These are phyloP conservation scores for Crassisporium funariophilum DNA, from an alignment of 768 basidiomycete species.

Conservation along the genomic window DNA sequence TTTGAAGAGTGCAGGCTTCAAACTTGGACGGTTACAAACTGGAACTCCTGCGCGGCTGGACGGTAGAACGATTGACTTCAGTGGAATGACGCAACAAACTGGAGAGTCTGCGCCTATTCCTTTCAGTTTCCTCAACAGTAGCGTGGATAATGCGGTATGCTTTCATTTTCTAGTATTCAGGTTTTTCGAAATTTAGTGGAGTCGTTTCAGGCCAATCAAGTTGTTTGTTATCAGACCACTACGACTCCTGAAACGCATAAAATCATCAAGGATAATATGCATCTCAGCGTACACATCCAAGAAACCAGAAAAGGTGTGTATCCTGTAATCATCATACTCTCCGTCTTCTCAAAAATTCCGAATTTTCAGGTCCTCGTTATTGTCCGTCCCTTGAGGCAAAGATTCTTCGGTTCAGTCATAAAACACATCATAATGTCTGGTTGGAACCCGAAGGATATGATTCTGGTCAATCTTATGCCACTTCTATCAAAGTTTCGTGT, in stretches of 20 bases:
- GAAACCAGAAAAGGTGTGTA: conserved; percentile 79
- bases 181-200: not conserved
- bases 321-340: not conserved
- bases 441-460: conserved; percentile 92
- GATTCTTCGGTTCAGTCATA: conserved; percentile 75
- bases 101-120: conserved; percentile 69
- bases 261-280: conserved; percentile 74
- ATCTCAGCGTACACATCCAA: conserved; percentile 81
- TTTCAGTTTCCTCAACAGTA: conserved; percentile 74
- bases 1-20: conserved; percentile 73
- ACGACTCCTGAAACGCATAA: conserved; percentile 77
- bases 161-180: not conserved
- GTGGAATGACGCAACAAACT: conserved; percentile 57
- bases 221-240: conserved; percentile 69
- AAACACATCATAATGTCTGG: conserved; percentile 76
- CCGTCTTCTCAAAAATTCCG: not conserved
- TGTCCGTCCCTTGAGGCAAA: conserved; percentile 92
- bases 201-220: conserved; percentile 63
- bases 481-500: not conserved
- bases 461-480: conserved; percentile 51
- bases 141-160: conserved; percentile 68
- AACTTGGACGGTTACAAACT: conserved; percentile 81
- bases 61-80: conserved; percentile 70
- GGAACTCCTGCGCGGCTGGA: conserved; percentile 85
- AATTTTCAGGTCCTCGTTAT: conserved; percentile 74